These are phyloP conservation scores for Fusarium begoniae DNA, from an alignment of 2,329 filamentous ascomycete genomes.

Conservation along the genomic window DNA sequence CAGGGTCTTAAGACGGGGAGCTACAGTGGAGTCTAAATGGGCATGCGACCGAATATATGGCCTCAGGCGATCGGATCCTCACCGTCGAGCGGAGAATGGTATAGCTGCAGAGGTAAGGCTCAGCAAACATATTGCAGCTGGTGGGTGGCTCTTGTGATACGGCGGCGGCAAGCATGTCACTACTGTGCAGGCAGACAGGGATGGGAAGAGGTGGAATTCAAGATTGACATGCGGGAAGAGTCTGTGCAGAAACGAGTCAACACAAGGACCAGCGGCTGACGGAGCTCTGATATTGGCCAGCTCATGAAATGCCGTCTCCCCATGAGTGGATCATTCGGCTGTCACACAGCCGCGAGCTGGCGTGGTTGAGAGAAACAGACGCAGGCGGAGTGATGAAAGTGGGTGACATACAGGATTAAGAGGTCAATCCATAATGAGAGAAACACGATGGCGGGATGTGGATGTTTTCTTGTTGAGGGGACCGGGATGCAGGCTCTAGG, in stretches of 20 bases:
- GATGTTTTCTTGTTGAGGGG: constrained; percentile 8
- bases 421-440: constrained; percentile 13
- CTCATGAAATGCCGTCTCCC: constrained; percentile 35
- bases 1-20: constrained; percentile 38
- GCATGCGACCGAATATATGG: constrained; percentile 41
- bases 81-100: constrained; percentile 25
- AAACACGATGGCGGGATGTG: constrained; percentile 30
- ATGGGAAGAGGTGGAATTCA: constrained; percentile 37
- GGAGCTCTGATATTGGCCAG: constrained; percentile 64
- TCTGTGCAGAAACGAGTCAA: constrained; percentile 30
- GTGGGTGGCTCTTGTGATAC: constrained; percentile 37
- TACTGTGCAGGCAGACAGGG: constrained; percentile 7
- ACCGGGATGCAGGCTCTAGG: constrained; percentile 7
- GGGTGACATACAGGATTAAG: constrained; percentile 41
- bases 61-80: constrained; percentile 38
- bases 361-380: constrained; percentile 32
- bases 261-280: constrained; percentile 55
- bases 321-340: constrained; percentile 37
- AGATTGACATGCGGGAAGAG: constrained; percentile 45
- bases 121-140: constrained; percentile 28
- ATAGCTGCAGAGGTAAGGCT: constrained; percentile 30
- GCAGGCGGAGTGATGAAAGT: constrained; percentile 33
- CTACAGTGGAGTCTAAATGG: constrained; percentile 37
- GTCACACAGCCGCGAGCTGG: constrained; percentile 43
- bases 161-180: constrained; percentile 37